Evolutionary conservation across 306 rosid genomes (phyloP), one percentile per base, ranked within the genome.

Genomic region (Cicer arietinum): DNA sequence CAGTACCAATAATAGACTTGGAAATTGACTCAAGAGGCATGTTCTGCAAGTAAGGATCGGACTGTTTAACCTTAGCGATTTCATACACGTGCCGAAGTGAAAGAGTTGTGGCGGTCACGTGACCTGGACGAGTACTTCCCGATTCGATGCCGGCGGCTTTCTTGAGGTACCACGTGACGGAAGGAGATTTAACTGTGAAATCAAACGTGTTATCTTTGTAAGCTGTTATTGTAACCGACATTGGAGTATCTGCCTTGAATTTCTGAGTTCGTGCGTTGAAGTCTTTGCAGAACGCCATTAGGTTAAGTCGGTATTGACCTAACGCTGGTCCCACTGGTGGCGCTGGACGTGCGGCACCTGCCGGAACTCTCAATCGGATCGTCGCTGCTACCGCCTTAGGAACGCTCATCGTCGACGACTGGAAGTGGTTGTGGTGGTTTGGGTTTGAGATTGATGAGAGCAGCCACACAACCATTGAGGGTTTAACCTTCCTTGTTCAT

Each of bases 281-380:
- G 81, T 91, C 96, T 74, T 94, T 94, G 84, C 96, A 89, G 88
- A 94, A 91, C 3, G 98, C 95, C 97, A 89, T 90, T 10, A 91
- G 87, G 81, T 94, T 94, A 20, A 94, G 85, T 30, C 95, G 80
- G 83, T 94, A 91, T 58, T 94, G 97, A 77, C 96, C 98, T 10
- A 90, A 52, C 0, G 97, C 94, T 0, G 94, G 96, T 0, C 96
- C 97, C 1, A 94, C 94, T 0, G 94, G 91, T 0, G 92, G 94
- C 0, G 90, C 89, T 0, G 96, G 96, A 0, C 88, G 82, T 0
- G 97, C 96, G 0, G 70, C 96, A 3, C 96, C 97, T 0, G 93
- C 97, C 0, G 94, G 90, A 1, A 91, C 93, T 0, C 86, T 86
- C 11, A 94, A 86, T 37, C 89, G 83, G 78, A 91, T 91, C 8